Base-by-base conservation (phyloP, 495 filamentous ascomycete genomes). In the Pyronema omphalodes region DNA sequence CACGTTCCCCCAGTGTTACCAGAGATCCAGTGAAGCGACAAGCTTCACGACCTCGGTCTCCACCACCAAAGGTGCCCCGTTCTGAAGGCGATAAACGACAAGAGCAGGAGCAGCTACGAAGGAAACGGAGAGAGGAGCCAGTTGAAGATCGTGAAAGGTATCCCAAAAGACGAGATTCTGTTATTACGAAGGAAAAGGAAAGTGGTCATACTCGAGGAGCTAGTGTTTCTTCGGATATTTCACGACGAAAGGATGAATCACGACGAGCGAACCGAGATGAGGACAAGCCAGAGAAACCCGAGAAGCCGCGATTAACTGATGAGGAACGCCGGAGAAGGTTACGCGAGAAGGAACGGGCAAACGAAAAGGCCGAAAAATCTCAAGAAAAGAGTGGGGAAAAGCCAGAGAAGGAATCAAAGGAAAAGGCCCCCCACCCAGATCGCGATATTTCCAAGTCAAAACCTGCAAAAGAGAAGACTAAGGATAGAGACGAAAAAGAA, bases 61-160 rank as follows among this genome's bases (percentile, higher is more conserved):
- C 23, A 29, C 23, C 52, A 19, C 41, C 52, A 9, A 19, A 29
- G 14, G 52, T 41, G 9, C 52, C 52, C n/a, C 8, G 19, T 8
- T 19, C 52, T 9, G 52, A 54, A n/a, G 23, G 19, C 29, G 52
- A 54, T 9, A 44, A 35, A 23, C 52, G 52, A 3, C 52, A 56
- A 57, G 36, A 54, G 39, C 54, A 54, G 29, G 60, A 60, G 33
- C 44, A 60, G 17, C 54, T 52, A n/a, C 44, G 55, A 39, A 53
- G 54, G 29, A 51, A 40, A 3, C 54, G 33, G 14, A 41, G 51
- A 18, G 55, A 57, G 19, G 37, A 40, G 3, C 37, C 39, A 6
- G 35, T 8, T 17, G 50, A 52, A 12, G 50, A 52, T 5, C 35
- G 50, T n/a, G 50, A 40, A n/a, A 17, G 44, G 12, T 14, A 47